A percentile compares a stretch with the other conserved stretches of the same genome.
Evolutionary conservation across 306 rosid species (phyloP).

Genomic region (Purshia tridentata): DNA sequence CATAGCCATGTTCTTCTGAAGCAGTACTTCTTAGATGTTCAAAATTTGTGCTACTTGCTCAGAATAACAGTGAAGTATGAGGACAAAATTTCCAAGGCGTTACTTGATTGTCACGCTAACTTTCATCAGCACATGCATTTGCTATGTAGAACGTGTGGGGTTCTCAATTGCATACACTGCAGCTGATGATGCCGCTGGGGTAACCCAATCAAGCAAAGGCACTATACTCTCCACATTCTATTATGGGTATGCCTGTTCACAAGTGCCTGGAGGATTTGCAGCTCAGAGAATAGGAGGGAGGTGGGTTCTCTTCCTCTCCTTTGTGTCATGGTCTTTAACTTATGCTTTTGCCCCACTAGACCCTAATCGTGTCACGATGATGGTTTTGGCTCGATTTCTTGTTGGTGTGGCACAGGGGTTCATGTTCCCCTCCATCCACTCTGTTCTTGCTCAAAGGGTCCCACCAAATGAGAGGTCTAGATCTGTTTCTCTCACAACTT

Average conservation of each 20-base stretch:
- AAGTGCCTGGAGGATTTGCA: constrained; percentile 17
- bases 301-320: constrained; percentile 12
- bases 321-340: constrained; percentile 14
- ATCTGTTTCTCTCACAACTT: constrained; percentile 17
- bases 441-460: constrained; percentile 5
- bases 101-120: constrained; percentile 13
- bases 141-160: constrained; percentile 19
- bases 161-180: constrained; percentile 22
- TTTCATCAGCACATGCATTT: constrained; percentile 19
- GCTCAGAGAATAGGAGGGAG: constrained; percentile 16
- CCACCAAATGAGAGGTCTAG: constrained; percentile 14
- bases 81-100: neutral
- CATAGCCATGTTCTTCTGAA: neutral
- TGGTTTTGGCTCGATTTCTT: constrained; percentile 18
- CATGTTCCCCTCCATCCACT: constrained; percentile 22
- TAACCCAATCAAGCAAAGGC: constrained; percentile 23
- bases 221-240: constrained; percentile 16
- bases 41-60: neutral
- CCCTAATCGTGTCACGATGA: neutral
- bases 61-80: neutral
- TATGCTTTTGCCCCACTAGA: constrained; percentile 23
- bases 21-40: neutral
- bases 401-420: constrained; percentile 22
- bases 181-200: constrained; percentile 2
- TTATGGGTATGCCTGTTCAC: constrained; percentile 22